Conservation (phyloP, 805 yeast genomes). For the Candida nitratophila region DNA sequence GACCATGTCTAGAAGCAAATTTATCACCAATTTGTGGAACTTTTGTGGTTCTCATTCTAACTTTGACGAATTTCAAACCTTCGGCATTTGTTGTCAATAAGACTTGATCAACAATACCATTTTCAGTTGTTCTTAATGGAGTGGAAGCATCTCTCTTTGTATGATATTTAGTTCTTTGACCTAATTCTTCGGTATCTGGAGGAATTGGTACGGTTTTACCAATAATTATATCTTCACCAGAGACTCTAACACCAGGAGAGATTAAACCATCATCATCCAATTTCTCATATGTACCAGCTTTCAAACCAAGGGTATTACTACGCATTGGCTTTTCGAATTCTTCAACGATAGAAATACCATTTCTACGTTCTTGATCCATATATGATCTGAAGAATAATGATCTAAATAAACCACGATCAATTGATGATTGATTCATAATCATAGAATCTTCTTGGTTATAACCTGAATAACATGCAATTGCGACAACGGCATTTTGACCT, state of each 20-base stretch:
- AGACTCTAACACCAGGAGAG: conserved; percentile 96
- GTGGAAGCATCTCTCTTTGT: conserved; percentile 99
- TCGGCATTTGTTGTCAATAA: conserved; percentile 95
- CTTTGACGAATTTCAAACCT: conserved; percentile 95
- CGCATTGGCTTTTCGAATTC: conserved; percentile 94
- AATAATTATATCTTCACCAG: conserved; percentile 97
- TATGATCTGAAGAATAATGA: conserved; percentile 94
- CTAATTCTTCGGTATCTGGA: conserved; percentile 97
- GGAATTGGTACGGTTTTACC: conserved; percentile 99
- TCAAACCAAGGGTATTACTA: conserved; percentile 88
- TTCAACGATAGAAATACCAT: conserved; percentile 97
- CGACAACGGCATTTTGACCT: conserved; percentile 98
- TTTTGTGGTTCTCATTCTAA: conserved; percentile 97
- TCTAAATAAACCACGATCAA: conserved; percentile 94
- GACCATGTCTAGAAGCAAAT: conserved; percentile 99
- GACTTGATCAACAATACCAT: conserved; percentile 98
- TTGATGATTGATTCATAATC: conserved; percentile 98
- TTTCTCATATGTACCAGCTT: conserved; percentile 97
- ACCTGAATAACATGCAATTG: conserved; percentile 96
- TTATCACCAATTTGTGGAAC: conserved; percentile 99
- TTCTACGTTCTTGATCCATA: conserved; percentile 97
- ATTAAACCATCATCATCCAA: conserved; percentile 97
- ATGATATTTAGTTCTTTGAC: conserved; percentile 97
- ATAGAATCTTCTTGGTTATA: conserved; percentile 99
- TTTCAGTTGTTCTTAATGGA: conserved; percentile 92